Evolutionary conservation across 768 basidiomycete genomes (phyloP).

Genomic region (Russula sp.): DNA sequence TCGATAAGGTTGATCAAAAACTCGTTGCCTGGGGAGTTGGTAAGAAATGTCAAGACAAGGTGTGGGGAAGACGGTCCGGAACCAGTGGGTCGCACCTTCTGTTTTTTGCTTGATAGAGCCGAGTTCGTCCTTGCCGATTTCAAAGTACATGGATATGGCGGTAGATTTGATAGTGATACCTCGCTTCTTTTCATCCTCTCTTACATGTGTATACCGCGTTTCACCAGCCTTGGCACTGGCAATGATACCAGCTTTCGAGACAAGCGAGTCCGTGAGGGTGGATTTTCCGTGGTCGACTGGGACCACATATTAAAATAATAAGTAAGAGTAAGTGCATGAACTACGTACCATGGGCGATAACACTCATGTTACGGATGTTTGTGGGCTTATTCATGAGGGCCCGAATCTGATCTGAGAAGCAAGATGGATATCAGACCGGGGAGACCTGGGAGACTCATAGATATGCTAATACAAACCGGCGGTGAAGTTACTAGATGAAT

Average conservation of each 20-base stretch:
- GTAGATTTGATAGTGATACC: conserved; percentile 99
- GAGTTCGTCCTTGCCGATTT: conserved; percentile 86
- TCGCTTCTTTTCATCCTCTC: conserved; percentile 98
- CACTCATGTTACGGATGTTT: conserved; percentile 94
- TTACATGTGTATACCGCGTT: conserved; percentile 93
- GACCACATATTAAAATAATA: conserved; percentile 4
- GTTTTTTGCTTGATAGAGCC: conserved; percentile 89
- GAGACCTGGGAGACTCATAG: conserved; percentile 11
- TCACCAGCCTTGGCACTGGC: conserved; percentile 92
- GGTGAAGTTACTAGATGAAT: conserved; percentile 21
- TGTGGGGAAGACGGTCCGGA: not conserved
- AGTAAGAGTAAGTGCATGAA: conserved; percentile 21
- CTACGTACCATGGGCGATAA: conserved; percentile 78
- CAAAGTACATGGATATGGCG: conserved; percentile 99
- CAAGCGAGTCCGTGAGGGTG: conserved; percentile 96
- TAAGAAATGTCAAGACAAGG: conserved; percentile 9
- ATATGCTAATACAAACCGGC: conserved; percentile 13
- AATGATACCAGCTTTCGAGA: conserved; percentile 99
- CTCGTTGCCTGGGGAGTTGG: conserved; percentile 55
- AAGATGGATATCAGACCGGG: conserved; percentile 28
- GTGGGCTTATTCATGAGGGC: conserved; percentile 83
- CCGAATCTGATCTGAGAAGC: conserved; percentile 70
- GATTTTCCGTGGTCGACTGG: conserved; percentile 99
- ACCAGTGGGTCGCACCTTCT: conserved; percentile 46
- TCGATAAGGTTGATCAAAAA: conserved; percentile 99